Percentiles rank a stretch among this genome's conserved stretches.
Conservation (phyloP, 768 basidiomycete species). For the Mycena epipterygia region DNA sequence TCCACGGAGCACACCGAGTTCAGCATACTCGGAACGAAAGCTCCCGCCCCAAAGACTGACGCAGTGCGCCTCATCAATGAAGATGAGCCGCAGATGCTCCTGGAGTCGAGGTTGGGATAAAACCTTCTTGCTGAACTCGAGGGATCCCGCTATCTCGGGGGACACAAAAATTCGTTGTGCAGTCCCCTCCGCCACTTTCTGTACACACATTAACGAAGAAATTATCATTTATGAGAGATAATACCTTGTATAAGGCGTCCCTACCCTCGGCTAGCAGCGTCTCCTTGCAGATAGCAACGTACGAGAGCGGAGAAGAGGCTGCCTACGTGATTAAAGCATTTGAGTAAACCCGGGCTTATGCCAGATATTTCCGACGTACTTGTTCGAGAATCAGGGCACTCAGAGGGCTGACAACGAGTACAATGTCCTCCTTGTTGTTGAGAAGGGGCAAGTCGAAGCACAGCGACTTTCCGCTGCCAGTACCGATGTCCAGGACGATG, state of each 20-base stretch:
- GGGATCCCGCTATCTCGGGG: background rate
- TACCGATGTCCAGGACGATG: slow-evolving; percentile 10
- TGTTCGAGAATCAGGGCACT: slow-evolving; percentile 15
- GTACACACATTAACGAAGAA: background rate
- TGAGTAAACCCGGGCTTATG: background rate
- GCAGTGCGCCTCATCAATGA: slow-evolving; percentile 11
- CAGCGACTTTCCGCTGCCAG: slow-evolving; percentile 19
- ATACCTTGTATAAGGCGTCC: slow-evolving; percentile 8
- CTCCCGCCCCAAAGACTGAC: slow-evolving; percentile 17
- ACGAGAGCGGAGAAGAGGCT: background rate
- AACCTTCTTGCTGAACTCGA: slow-evolving; percentile 9
- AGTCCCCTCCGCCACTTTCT: background rate
- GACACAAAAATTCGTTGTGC: slow-evolving; percentile 6
- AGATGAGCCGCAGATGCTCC: slow-evolving; percentile 4
- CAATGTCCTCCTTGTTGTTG: background rate
- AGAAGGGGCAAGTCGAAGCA: slow-evolving; percentile 19
- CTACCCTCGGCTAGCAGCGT: background rate
- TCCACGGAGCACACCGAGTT: slow-evolving; percentile 7
- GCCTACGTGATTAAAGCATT: background rate
- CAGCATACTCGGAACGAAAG: slow-evolving; percentile 14
- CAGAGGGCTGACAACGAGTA: slow-evolving; percentile 5
- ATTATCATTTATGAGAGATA: background rate
- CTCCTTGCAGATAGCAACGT: slow-evolving; percentile 9
- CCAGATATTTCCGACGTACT: background rate
- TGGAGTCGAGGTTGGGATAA: background rate